phyloP scores from a whole-genome alignment of 495 filamentous ascomycete species.

The Xylaria acuta region DNA sequence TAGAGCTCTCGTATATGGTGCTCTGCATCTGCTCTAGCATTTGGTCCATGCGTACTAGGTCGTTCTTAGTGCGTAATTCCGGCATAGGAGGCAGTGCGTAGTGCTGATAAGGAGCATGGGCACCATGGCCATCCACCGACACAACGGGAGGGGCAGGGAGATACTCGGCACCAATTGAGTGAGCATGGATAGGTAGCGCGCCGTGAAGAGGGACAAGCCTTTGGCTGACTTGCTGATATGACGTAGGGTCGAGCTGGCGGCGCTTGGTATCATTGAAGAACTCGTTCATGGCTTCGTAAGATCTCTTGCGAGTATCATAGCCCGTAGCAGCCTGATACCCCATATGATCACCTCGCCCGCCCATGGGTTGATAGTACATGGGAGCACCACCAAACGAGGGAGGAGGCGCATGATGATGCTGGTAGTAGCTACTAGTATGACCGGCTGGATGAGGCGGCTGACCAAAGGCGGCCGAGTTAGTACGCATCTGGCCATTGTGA shows the following conservation, averaged over 20 bases:
- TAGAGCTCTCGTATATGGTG: conserved; percentile 90
- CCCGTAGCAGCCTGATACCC: conserved; percentile 57
- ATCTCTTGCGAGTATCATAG: conserved; percentile 77
- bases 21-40: conserved; percentile 93
- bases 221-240: conserved; percentile 81
- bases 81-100: conserved; percentile 85
- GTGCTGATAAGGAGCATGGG: conserved; percentile 61
- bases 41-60: conserved; percentile 88
- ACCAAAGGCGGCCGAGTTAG: conserved; percentile 58
- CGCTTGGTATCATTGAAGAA: conserved; percentile 94
- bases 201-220: conserved; percentile 76
- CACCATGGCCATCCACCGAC: conserved; percentile 59
- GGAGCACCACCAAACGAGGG: conserved; percentile 56
- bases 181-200: conserved; percentile 67
- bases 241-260: conserved; percentile 82
- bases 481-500: conserved; percentile 64
- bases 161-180: conserved; percentile 68
- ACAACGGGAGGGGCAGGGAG: conserved; percentile 54
- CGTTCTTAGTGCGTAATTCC: conserved; percentile 89
- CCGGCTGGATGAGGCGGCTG: conserved; percentile 53
- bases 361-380: conserved; percentile 74
- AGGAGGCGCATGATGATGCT: conserved; percentile 62
- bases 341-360: conserved; percentile 52
- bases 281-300: conserved; percentile 86
- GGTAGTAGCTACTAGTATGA: conserved; percentile 60